phyloP scores from a whole-genome alignment of 1,284 basidiomycete species.

The Cutaneotrichosporon daszewskae region DNA sequence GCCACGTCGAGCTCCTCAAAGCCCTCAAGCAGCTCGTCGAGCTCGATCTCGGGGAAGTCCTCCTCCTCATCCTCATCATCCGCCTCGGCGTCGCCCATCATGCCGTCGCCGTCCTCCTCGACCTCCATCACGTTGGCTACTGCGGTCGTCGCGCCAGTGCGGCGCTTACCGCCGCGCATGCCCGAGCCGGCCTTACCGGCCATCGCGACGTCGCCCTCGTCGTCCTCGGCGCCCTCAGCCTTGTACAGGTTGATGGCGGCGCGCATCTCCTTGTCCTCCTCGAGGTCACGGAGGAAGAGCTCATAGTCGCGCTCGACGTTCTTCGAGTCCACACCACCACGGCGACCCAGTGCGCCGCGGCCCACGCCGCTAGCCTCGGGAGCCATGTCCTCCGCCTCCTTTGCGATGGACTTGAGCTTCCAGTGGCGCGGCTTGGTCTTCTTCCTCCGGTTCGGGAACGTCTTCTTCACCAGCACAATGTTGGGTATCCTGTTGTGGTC shows the following conservation, averaged over 20 bases:
- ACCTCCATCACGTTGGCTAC: slow-evolving; percentile 66
- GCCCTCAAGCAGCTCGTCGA: slow-evolving; percentile 87
- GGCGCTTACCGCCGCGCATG: slow-evolving; percentile 53
- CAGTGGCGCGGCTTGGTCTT: slow-evolving; percentile 79
- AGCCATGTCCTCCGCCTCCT: slow-evolving; percentile 76
- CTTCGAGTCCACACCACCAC: slow-evolving; percentile 84
- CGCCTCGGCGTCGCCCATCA: slow-evolving; percentile 49
- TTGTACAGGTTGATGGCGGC: slow-evolving; percentile 85
- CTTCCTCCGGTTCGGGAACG: slow-evolving; percentile 90
- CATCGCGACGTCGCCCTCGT: slow-evolving; percentile 41
- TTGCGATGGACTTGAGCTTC: slow-evolving; percentile 89
- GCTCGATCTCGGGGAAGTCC: slow-evolving; percentile 81
- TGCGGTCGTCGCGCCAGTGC: slow-evolving; percentile 32
- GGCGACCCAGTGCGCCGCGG: slow-evolving; percentile 77
- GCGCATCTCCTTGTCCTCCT: slow-evolving; percentile 93
- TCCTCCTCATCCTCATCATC: slow-evolving; percentile 68
- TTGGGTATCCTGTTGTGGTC: slow-evolving; percentile 75
- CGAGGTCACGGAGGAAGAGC: slow-evolving; percentile 87
- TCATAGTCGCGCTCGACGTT: slow-evolving; percentile 98
- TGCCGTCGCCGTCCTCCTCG: slow-evolving; percentile 35
- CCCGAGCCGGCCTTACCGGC: slow-evolving; percentile 49
- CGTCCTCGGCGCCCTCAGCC: slow-evolving; percentile 48
- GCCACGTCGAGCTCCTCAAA: slow-evolving; percentile 60
- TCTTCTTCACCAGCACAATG: slow-evolving; percentile 89
- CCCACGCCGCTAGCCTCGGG: slow-evolving; percentile 59